phyloP scores from a whole-genome alignment of 2,329 filamentous ascomycete genomes.

The Xylaria sp. region DNA sequence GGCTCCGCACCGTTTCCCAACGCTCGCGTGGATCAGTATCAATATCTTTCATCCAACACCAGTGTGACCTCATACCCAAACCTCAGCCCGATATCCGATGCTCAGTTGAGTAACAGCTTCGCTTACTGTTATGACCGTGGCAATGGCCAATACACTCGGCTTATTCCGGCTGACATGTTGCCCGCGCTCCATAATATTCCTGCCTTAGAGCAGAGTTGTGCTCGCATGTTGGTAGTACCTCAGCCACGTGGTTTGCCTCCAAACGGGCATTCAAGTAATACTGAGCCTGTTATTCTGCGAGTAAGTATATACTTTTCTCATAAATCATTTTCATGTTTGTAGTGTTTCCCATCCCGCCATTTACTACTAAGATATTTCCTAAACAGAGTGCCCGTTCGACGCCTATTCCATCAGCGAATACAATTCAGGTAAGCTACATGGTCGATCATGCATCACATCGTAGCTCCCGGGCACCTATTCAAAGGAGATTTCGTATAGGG shows the following conservation, averaged over 20 bases:
- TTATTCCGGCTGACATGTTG: slow-evolving; percentile 66
- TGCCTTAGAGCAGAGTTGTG: slow-evolving; percentile 50
- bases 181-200: slow-evolving; percentile 58
- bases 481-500: slow-evolving; percentile 27
- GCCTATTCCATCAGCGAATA: slow-evolving; percentile 43
- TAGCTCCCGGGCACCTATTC: slow-evolving; percentile 25
- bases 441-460: slow-evolving; percentile 29
- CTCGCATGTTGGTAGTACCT: slow-evolving; percentile 61
- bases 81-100: slow-evolving; percentile 35
- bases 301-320: slow-evolving; percentile 49
- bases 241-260: slow-evolving; percentile 52
- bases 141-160: slow-evolving; percentile 63
- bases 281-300: slow-evolving; percentile 51
- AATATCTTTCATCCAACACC: slow-evolving; percentile 15
- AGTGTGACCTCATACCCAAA: slow-evolving; percentile 31
- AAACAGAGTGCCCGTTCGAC: slow-evolving; percentile 41
- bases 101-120: slow-evolving; percentile 49
- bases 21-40: slow-evolving; percentile 36
- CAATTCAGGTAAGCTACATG: slow-evolving; percentile 48
- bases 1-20: slow-evolving; percentile 31
- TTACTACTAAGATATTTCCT: slow-evolving; percentile 26
- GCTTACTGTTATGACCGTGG: slow-evolving; percentile 64
- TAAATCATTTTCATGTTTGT: not conserved
- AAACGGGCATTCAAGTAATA: slow-evolving; percentile 53
- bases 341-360: not conserved